phyloP scores from a whole-genome alignment of 306 rosid genomes.

The Arachis hypogaea region DNA sequence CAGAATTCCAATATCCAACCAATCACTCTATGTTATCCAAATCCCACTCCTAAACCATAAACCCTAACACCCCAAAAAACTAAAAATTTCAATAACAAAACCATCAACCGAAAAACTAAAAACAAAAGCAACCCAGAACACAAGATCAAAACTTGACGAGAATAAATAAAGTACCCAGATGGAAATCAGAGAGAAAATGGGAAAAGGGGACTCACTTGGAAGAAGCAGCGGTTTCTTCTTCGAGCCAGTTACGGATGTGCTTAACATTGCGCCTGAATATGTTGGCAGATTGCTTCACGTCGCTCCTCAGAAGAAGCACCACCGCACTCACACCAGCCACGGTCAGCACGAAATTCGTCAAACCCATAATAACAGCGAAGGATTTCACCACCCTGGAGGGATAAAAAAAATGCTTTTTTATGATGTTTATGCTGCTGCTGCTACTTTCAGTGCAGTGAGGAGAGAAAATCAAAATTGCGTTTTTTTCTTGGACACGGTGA shows the following conservation, averaged over 20 bases:
- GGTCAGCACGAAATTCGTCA: slow-evolving; percentile 55
- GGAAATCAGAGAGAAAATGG: neutral
- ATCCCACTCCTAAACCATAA: too few relatives aligned
- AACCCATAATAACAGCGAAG: slow-evolving; percentile 37
- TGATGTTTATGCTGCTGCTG: too few relatives aligned
- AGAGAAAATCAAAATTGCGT: too few relatives aligned
- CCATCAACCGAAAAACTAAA: neutral
- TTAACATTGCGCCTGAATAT: slow-evolving; percentile 51
- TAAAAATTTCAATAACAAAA: too few relatives aligned
- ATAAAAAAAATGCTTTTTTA: too few relatives aligned
- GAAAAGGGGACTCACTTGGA: slow-evolving; percentile 40
- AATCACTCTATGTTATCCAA: neutral
- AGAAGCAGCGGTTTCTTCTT: slow-evolving; percentile 54
- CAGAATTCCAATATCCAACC: neutral
- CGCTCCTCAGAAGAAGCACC: slow-evolving; percentile 54
- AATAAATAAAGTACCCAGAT: neutral
- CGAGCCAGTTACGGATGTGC: slow-evolving; percentile 59
- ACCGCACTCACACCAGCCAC: slow-evolving; percentile 61
- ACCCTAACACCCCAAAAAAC: neutral
- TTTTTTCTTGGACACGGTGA: too few relatives aligned
- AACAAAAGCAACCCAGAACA: neutral
- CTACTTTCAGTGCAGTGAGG: too few relatives aligned
- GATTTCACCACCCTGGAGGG: neutral
- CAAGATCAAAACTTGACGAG: neutral
- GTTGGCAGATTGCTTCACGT: slow-evolving; percentile 54